These are phyloP conservation scores for Schizonepeta tenuifolia DNA, from an alignment of 257 asterid species.

Conservation along the genomic window DNA sequence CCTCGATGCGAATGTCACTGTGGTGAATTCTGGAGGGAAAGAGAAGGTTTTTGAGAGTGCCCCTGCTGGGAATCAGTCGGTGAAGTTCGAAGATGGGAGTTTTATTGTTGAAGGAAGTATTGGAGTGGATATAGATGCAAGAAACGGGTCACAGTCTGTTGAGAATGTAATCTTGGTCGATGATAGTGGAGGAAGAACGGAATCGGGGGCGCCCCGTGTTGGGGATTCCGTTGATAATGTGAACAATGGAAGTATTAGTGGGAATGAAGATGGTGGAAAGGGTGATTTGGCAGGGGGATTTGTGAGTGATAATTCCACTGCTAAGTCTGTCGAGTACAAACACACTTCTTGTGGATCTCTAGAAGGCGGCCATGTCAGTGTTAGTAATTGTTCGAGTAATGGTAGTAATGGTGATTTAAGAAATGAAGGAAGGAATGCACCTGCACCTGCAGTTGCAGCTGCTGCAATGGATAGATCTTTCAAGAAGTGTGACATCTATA, in stretches of 20 bases:
- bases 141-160: conserved; percentile 35
- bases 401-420: conserved; percentile 28
- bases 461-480: conserved; percentile 39
- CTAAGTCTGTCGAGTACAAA: neutral
- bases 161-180: conserved; percentile 29
- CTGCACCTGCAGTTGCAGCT: conserved; percentile 28
- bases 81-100: conserved; percentile 32
- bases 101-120: conserved; percentile 33
- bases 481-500: conserved; percentile 69
- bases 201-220: conserved; percentile 15
- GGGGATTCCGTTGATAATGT: conserved; percentile 35
- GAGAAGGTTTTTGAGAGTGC: conserved; percentile 35
- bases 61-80: conserved; percentile 42
- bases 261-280: conserved; percentile 22
- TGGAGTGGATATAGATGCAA: conserved; percentile 26
- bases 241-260: conserved; percentile 34
- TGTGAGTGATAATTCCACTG: conserved; percentile 26
- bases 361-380: conserved; percentile 17
- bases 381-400: conserved; percentile 26
- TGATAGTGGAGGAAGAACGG: conserved; percentile 27
- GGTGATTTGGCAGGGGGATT: conserved; percentile 6
- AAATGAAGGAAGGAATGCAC: conserved; percentile 2
- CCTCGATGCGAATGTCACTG: conserved; percentile 34
- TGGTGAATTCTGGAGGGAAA: conserved; percentile 36
- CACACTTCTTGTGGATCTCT: conserved; percentile 22